Base-by-base conservation (phyloP, 208 protist genomes). In the Acanthamoeba quina region DNA sequence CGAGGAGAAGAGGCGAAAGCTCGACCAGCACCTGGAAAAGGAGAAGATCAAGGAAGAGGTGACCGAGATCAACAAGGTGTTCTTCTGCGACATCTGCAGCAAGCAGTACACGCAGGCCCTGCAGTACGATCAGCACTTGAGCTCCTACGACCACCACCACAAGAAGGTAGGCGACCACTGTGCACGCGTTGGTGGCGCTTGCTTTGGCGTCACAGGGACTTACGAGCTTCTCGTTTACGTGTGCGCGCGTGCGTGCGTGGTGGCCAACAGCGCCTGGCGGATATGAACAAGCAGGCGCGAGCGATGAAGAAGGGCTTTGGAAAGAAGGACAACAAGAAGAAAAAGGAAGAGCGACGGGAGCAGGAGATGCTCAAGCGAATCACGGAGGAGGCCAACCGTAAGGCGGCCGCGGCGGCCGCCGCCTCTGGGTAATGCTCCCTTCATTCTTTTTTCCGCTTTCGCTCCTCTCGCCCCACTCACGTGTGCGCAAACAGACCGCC, bases 81-180 rank as follows among this genome's bases (percentile, higher is more conserved):
- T 94, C 89, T 94, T 86, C 34, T 94, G 93, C 60, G 58, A 66
- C 34, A 26, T 94, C 24, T 94, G 93, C 52, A 94, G 91, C 89
- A 94, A 94, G 78, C 93, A 94, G 93, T 94, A 94, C 89, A 93
- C 58, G n/a, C 93, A 94, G 15, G 92, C 91, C 17, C 26, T 58
- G 24, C 64, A 94, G 56, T 94, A 76, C 52, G 93, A 94, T 62
- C 29, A 34, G 3, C 93, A 94, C 26, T 34, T 94, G n/a, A 94
- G 58, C 44, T 94, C 86, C 82, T 94, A 94, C 60, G 93, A 94
- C 74, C 93, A 94, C 74, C 41, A 94, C 31, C 93, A 94, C 93
- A 93, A 94, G 29, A 94, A 94, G 89, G 93, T 94, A 29, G 9
- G 21, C 54, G 3, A 37, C 37, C 37, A 37, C 37, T n/a, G n/a